Evolutionary conservation across 192 early-diverging fungal species (phyloP).

Genomic region (Geranomyces michiganensis): DNA sequence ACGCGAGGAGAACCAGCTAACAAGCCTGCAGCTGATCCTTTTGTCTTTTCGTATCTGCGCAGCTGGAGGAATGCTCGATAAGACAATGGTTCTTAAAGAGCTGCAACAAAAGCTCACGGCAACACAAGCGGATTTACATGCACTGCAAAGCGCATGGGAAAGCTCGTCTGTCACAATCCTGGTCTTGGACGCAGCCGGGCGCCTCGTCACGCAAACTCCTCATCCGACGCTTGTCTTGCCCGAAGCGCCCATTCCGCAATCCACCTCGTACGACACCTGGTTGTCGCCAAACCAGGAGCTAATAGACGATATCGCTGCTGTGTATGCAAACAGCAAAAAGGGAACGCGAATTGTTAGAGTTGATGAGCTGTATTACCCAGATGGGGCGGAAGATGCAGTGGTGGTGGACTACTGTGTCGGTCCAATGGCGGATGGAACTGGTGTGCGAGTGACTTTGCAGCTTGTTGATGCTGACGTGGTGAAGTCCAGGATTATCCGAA

Average conservation of each 20-base stretch:
- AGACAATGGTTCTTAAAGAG: conserved; percentile 45
- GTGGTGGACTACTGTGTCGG: conserved; percentile 11
- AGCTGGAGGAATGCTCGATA: conserved; percentile 58
- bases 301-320: conserved; percentile 42
- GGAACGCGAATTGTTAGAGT: not conserved
- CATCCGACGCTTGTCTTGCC: not conserved
- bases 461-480: not conserved
- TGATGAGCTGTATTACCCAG: too few species aligned
- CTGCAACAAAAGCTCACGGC: conserved; percentile 38
- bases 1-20: too few species aligned
- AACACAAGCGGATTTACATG: not conserved
- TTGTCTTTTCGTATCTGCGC: too few species aligned
- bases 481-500: not conserved
- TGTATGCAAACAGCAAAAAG: conserved; percentile 18
- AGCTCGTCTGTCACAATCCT: conserved; percentile 32
- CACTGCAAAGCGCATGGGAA: conserved; percentile 18
- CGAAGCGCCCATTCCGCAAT: conserved; percentile 4
- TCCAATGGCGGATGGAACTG: not conserved
- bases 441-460: not conserved
- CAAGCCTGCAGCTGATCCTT: too few species aligned
- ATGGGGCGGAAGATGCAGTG: too few species aligned
- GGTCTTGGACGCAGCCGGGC: conserved; percentile 38
- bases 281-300: conserved; percentile 37
- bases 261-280: conserved; percentile 50
- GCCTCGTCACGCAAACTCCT: conserved; percentile 27